Evolutionary conservation across 1,284 basidiomycete species (phyloP).

Genomic region (Papiliotrema terrestris): DNA sequence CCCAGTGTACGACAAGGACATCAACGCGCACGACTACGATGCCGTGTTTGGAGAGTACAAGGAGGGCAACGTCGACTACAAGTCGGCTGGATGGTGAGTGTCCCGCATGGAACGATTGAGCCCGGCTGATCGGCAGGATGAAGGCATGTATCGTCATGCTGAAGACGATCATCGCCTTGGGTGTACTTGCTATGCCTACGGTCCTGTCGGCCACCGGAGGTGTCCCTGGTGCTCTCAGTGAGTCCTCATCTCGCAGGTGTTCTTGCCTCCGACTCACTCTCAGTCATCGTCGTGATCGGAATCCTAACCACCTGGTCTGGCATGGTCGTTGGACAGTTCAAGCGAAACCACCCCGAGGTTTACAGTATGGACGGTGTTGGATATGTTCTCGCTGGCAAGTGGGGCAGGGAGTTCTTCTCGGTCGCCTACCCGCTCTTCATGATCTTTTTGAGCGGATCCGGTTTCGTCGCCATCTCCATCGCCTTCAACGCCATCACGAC

Average conservation of each 20-base stretch:
- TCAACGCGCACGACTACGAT: constrained; percentile 18
- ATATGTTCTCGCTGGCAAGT: constrained; percentile 28
- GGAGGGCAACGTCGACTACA: constrained; percentile 35
- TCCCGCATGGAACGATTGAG: background rate
- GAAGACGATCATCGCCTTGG: constrained; percentile 29
- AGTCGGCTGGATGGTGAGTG: constrained; percentile 36
- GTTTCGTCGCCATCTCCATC: constrained; percentile 42
- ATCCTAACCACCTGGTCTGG: constrained; percentile 29
- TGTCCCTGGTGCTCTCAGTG: constrained; percentile 25
- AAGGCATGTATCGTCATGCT: constrained; percentile 33
- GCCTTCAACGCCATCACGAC: constrained; percentile 47
- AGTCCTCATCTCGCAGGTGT: background rate
- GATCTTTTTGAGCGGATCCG: constrained; percentile 28
- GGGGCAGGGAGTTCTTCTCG: constrained; percentile 35
- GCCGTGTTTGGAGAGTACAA: constrained; percentile 30
- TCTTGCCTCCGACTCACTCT: background rate
- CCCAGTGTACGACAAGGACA: background rate
- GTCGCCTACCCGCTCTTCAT: constrained; percentile 14
- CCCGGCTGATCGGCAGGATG: constrained; percentile 18
- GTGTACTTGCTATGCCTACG: constrained; percentile 32
- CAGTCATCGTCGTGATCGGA: constrained; percentile 22
- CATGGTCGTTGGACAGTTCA: constrained; percentile 39
- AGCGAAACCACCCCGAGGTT: constrained; percentile 34
- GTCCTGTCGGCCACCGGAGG: constrained; percentile 24
- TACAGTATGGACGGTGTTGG: constrained; percentile 30